Evolutionary conservation across 345 rosid genomes (phyloP).

Genomic region (Fremontodendron californicum): DNA sequence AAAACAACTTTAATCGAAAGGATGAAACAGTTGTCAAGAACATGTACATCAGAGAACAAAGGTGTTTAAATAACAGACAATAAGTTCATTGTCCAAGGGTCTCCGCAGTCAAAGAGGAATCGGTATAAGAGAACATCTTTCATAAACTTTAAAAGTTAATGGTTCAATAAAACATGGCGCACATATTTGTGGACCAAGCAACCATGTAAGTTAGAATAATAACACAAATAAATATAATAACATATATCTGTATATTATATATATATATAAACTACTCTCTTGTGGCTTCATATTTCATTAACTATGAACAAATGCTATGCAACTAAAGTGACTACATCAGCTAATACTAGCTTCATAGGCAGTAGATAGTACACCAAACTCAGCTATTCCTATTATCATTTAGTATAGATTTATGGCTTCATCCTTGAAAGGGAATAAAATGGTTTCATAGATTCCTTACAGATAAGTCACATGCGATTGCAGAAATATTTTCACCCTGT

Average conservation of each 20-base stretch:
- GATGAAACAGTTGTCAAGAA: not conserved
- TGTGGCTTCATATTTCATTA: not conserved
- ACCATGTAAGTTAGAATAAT: not conserved
- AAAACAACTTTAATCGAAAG: not conserved
- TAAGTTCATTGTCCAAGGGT: not conserved
- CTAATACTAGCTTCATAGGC: not conserved
- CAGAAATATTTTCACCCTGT: constrained; percentile 82
- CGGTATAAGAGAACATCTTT: not conserved
- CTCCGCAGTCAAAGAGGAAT: not conserved
- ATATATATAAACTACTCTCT: not conserved
- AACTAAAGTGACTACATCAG: not conserved
- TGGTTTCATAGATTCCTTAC: constrained; percentile 49
- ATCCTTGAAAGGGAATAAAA: constrained; percentile 7
- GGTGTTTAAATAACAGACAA: not conserved
- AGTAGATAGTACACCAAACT: not conserved
- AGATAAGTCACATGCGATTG: constrained; percentile 84
- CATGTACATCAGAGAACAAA: not conserved
- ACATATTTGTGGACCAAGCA: not conserved
- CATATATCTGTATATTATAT: no score
- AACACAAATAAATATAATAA: not conserved
- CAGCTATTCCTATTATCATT: not conserved
- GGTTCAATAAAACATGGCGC: not conserved
- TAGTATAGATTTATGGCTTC: not conserved
- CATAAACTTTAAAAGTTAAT: no score
- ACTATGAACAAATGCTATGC: not conserved